These are phyloP conservation scores for Heracleum sosnowskyi DNA, from an alignment of 129 eudicot genomes.

Conservation along the genomic window DNA sequence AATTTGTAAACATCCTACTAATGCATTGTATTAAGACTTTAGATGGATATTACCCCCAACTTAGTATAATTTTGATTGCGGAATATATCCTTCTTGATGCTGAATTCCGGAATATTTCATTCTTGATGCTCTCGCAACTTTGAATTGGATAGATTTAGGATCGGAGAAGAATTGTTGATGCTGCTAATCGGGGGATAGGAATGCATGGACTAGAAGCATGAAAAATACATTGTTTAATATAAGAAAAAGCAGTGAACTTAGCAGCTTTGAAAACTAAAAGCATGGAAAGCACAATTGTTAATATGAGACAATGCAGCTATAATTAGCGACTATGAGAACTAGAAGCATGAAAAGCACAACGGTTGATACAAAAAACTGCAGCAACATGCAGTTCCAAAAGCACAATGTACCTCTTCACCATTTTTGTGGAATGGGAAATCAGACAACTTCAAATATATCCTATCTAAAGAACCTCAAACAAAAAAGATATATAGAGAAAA, in stretches of 20 bases:
- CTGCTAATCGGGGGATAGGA: background rate
- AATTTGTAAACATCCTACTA: background rate
- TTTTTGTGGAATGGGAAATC: background rate
- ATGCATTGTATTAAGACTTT: background rate
- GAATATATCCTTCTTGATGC: background rate
- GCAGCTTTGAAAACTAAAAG: background rate
- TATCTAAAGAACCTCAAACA: background rate
- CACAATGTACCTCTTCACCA: background rate
- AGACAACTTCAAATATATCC: background rate
- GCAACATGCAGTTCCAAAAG: background rate
- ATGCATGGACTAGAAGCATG: background rate
- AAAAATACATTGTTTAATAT: background rate
- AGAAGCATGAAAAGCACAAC: background rate
- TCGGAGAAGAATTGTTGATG: background rate
- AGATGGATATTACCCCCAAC: background rate
- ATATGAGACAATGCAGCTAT: no score
- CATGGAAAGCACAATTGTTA: background rate
- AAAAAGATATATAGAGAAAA: no score
- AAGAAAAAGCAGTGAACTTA: no score
- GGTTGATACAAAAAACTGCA: background rate
- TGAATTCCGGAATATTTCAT: background rate
- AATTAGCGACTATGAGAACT: background rate
- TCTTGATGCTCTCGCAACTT: background rate
- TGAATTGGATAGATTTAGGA: background rate
- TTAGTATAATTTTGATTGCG: background rate